Evolutionary conservation across 371 early-diverging fungal genomes (phyloP), one percentile per base, ranked within the genome.

Genomic region (Circinella minor): DNA sequence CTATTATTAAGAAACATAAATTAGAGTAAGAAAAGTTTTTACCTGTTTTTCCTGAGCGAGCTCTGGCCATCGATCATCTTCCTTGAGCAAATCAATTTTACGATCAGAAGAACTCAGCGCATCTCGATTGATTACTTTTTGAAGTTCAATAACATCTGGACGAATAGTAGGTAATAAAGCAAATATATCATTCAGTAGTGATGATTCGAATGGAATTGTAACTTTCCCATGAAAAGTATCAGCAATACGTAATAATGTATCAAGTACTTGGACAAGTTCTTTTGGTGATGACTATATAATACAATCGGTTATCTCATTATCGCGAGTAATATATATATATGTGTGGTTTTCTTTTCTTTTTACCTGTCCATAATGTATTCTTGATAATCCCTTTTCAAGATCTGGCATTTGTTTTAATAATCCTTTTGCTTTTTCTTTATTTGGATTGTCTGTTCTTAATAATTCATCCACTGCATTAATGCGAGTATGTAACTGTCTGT

Each of bases 371-470:
- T 91, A 92, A 66, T 91, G 91, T 15, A 94, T 88, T 3, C 93
- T 86, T 36, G 91, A 89, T 14, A 94, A 73, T 0, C 90, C 89
- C 66, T 90, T 91, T 75, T 95, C 95, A 4, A 95, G 75, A 73
- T 95, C 95, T 60, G 89, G 88, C 34, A 91, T 63, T 39, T 80
- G 79, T 46, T 76, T 78, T 7, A 88, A 75, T 15, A 85, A 63
- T 4, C 59, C 54, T 6, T 71, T 61, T 10, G 80, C 65, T 3
- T 66, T 68, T 4, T 70, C 65, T 36, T 77, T 78, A 37, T 76
- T 73, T 1, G 61, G 66, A 38, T 82, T 81, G 0, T 71, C 48
- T 11, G 76, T 75, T 1, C 63, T 63, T 36, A 88, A 74, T 3
- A 96, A 73, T 65, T 89, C 90, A 66, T 91, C 90, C 4, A 92